phyloP scores from a whole-genome alignment of 2,329 filamentous ascomycete genomes.

The Penicillium fuscoglaucum region DNA sequence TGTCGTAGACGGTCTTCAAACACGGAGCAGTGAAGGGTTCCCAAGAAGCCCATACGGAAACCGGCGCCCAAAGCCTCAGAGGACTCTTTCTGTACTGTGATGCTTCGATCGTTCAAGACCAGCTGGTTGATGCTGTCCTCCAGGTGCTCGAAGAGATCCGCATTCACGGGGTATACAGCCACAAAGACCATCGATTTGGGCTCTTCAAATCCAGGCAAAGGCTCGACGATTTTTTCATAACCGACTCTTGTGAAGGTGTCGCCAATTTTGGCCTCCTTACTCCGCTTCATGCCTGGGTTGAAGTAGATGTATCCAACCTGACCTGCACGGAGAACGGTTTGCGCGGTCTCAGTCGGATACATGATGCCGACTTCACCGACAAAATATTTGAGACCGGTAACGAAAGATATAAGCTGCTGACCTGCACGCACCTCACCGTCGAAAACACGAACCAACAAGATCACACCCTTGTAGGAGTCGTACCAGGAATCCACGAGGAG shows the following conservation, averaged over 20 bases:
- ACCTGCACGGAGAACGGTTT: conserved; percentile 77
- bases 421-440: conserved; percentile 81
- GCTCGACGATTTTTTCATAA: conserved; percentile 71
- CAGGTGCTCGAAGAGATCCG: conserved; percentile 79
- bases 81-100: conserved; percentile 90
- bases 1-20: conserved; percentile 94
- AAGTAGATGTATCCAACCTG: conserved; percentile 97
- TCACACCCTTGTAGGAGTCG: conserved; percentile 90
- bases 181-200: conserved; percentile 99
- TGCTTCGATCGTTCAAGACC: conserved; percentile 89
- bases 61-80: conserved; percentile 92
- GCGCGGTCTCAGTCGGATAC: conserved; percentile 82
- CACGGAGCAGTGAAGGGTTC: conserved; percentile 98
- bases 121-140: conserved; percentile 94
- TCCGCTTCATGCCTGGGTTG: conserved; percentile 97
- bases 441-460: conserved; percentile 86
- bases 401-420: conserved; percentile 83
- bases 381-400: conserved; percentile 83
- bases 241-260: conserved; percentile 90
- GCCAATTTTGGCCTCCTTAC: conserved; percentile 91
- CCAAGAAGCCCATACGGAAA: conserved; percentile 90
- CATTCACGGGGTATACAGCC: conserved; percentile 91
- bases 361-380: conserved; percentile 97
- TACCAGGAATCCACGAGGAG: conserved; percentile 98
- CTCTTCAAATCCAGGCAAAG: conserved; percentile 90